A percentile compares a stretch with the other conserved stretches of the same genome.
phyloP scores from a whole-genome alignment of 768 basidiomycete genomes.

The Leccinum barrowsii region DNA sequence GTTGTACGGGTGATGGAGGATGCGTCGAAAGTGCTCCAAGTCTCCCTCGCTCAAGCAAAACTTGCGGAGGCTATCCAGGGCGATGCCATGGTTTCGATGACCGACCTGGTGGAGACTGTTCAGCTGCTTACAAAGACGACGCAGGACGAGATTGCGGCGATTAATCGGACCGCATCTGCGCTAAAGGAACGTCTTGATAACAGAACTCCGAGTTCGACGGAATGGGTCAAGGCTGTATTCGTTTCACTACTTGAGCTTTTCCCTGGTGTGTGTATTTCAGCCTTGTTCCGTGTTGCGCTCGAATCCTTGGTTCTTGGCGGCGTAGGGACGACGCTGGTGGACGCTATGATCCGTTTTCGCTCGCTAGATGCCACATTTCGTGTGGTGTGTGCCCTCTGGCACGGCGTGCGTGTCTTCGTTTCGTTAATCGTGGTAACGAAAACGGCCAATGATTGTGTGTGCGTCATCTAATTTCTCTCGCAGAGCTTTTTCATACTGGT shows the following conservation, averaged over 20 bases:
- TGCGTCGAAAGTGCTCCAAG: conserved; percentile 31
- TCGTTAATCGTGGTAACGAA: conserved; percentile 43
- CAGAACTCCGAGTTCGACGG: conserved; percentile 8
- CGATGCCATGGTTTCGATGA: conserved; percentile 34
- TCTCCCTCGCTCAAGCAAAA: conserved; percentile 30
- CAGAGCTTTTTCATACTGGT: conserved; percentile 38
- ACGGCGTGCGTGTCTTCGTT: conserved; percentile 29
- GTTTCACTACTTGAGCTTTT: conserved; percentile 12
- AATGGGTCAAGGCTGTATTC: conserved; percentile 22
- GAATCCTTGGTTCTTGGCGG: background rate
- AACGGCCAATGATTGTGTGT: background rate
- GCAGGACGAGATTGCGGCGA: conserved; percentile 41
- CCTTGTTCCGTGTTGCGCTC: background rate
- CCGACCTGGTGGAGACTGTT: conserved; percentile 35
- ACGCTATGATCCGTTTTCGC: conserved; percentile 23
- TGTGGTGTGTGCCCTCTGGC: conserved; percentile 28
- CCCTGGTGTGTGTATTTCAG: conserved; percentile 25
- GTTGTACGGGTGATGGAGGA: conserved; percentile 14
- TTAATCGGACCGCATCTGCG: conserved; percentile 41
- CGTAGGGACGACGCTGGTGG: conserved; percentile 10
- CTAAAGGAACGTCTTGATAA: conserved; percentile 27
- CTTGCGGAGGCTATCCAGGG: conserved; percentile 34
- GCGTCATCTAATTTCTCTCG: conserved; percentile 3
- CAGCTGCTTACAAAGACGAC: conserved; percentile 37
- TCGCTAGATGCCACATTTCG: conserved; percentile 25